phyloP scores from a whole-genome alignment of 305 asterid species.

The Solanum chacoense region DNA sequence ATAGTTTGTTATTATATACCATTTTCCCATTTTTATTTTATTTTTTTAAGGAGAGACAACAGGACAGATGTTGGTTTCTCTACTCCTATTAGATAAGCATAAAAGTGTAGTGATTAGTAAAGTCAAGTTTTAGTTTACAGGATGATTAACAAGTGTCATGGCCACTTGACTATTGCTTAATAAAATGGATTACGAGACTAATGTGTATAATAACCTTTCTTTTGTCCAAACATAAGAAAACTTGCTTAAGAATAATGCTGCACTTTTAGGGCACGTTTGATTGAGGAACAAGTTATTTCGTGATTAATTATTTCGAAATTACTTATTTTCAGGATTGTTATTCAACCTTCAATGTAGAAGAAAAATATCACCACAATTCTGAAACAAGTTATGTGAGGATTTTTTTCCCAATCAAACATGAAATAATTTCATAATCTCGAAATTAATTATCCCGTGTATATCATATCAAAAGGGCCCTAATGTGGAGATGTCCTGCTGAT shows the following conservation, averaged over 20 bases:
- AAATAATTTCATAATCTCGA: neutral
- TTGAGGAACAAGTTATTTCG: no score
- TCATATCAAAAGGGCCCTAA: neutral
- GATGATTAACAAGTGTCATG: slow-evolving; percentile 24
- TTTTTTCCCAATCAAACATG: no score
- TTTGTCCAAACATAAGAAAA: neutral
- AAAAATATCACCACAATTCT: no score
- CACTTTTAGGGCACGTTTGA: neutral
- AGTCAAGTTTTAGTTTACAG: neutral
- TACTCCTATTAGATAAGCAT: neutral
- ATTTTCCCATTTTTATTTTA: neutral
- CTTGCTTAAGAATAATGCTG: neutral
- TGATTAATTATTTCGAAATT: no score
- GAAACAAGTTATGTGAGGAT: neutral
- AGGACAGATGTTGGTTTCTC: slow-evolving; percentile 21
- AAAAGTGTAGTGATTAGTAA: neutral
- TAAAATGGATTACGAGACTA: slow-evolving; percentile 11
- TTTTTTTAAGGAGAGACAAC: neutral
- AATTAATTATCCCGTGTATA: no score
- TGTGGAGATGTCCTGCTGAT: neutral
- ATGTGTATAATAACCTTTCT: neutral
- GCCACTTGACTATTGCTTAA: slow-evolving; percentile 15
- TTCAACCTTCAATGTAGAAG: no score
- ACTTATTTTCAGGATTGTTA: no score
- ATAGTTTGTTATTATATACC: no score